Conservation (phyloP, 805 yeast species). For the Kodamaea laetipori region DNA sequence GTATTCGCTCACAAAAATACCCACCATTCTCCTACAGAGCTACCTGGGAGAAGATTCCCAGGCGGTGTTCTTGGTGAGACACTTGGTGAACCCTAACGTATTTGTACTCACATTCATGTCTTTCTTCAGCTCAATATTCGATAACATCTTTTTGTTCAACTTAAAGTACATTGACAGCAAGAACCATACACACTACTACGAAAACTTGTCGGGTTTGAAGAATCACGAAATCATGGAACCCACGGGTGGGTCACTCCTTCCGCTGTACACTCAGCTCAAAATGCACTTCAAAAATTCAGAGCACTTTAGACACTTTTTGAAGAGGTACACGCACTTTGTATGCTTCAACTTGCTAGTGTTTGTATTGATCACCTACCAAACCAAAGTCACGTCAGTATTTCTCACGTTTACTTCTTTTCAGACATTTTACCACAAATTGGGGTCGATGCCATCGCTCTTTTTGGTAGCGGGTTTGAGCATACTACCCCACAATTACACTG, state of each 20-base stretch:
- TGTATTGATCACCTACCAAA: conserved; percentile 19
- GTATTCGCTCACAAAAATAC: conserved; percentile 12
- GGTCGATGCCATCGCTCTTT: conserved; percentile 45
- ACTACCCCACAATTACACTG: conserved; percentile 36
- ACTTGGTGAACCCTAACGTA: conserved; percentile 19
- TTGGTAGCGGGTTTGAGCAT: conserved; percentile 38
- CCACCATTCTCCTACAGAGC: conserved; percentile 10
- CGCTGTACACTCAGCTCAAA: conserved; percentile 8
- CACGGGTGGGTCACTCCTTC: not conserved
- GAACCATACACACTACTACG: conserved; percentile 12
- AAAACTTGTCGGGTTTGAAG: conserved; percentile 10
- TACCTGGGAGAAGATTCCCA: conserved; percentile 8
- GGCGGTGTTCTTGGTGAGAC: conserved; percentile 8
- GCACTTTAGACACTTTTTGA: conserved; percentile 23
- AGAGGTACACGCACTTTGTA: conserved; percentile 19
- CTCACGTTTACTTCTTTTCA: conserved; percentile 47
- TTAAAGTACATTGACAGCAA: conserved; percentile 21
- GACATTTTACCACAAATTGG: conserved; percentile 46
- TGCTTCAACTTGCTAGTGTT: conserved; percentile 34
- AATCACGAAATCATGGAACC: conserved; percentile 11
- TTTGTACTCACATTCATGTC: conserved; percentile 21
- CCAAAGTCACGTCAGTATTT: conserved; percentile 40
- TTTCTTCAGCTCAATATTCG: conserved; percentile 20
- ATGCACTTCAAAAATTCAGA: conserved; percentile 18
- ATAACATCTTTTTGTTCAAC: conserved; percentile 21